These are phyloP conservation scores for Vitis cinerea DNA, from an alignment of 164 flowering plant species.

Conservation along the genomic window DNA sequence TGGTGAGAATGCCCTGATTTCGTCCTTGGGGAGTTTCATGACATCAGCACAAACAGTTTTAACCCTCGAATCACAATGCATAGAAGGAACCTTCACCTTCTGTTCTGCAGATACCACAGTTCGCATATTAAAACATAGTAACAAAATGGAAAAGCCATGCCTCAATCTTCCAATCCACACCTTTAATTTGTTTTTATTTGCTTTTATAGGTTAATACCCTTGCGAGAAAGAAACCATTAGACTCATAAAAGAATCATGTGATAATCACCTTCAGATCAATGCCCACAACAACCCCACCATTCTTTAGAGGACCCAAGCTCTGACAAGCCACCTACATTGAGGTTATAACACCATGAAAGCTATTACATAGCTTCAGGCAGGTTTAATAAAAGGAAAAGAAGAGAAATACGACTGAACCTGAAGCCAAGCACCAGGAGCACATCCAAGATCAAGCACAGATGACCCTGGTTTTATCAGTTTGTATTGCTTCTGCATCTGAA, in stretches of 20 bases:
- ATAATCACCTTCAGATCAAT: slow-evolving; percentile 77
- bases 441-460: slow-evolving; percentile 97
- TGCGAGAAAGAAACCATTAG: too few relatives aligned
- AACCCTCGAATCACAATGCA: slow-evolving; percentile 78
- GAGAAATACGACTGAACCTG: slow-evolving; percentile 47
- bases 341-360: neutral
- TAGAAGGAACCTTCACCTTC: slow-evolving; percentile 90
- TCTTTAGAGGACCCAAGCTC: slow-evolving; percentile 74
- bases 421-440: slow-evolving; percentile 99
- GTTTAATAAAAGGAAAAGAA: neutral
- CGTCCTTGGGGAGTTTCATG: slow-evolving; percentile 55
- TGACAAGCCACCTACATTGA: slow-evolving; percentile 83
- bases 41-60: slow-evolving; percentile 85
- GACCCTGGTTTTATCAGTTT: slow-evolving; percentile 78
- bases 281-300: slow-evolving; percentile 87
- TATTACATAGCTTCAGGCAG: neutral
- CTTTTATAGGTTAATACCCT: too few relatives aligned
- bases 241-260: too few relatives aligned
- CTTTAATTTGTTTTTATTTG: too few relatives aligned
- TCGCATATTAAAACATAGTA: neutral
- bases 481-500: slow-evolving; percentile 83
- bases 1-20: slow-evolving; percentile 70
- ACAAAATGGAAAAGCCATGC: neutral
- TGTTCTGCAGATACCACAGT: slow-evolving; percentile 54
- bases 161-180: too few relatives aligned